Evolutionary conservation across 2,329 filamentous ascomycete species (phyloP).

Genomic region (Apiospora marii): DNA sequence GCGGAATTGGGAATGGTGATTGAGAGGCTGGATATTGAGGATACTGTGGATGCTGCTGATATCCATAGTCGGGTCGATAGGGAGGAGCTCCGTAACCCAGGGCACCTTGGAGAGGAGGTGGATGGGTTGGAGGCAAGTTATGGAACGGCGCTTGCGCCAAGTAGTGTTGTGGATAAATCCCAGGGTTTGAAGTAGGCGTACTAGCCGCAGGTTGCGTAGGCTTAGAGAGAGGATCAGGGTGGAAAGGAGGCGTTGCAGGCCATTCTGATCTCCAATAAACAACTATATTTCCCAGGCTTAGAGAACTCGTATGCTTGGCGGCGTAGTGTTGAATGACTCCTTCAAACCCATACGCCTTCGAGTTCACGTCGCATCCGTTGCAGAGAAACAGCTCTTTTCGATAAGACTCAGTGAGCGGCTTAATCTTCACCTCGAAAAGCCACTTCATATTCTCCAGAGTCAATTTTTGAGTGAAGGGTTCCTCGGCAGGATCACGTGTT

Average conservation of each 20-base stretch:
- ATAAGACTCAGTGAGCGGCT: conserved; percentile 69
- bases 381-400: conserved; percentile 81
- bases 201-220: conserved; percentile 27
- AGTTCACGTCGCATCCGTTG: conserved; percentile 69
- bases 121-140: not conserved
- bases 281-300: conserved; percentile 75
- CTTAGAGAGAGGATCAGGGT: conserved; percentile 59
- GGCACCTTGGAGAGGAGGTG: not conserved
- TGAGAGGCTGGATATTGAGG: conserved; percentile 12
- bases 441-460: conserved; percentile 88
- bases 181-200: conserved; percentile 11
- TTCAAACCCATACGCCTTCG: conserved; percentile 78
- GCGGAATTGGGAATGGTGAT: not conserved
- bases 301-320: conserved; percentile 76
- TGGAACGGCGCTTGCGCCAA: not conserved
- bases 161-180: not conserved
- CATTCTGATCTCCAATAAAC: conserved; percentile 84
- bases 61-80: conserved; percentile 6
- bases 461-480: conserved; percentile 66
- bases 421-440: conserved; percentile 81
- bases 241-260: conserved; percentile 79
- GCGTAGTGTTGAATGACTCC: conserved; percentile 84
- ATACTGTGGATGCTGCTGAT: not conserved
- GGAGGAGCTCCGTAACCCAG: not conserved
- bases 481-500: conserved; percentile 56